These are phyloP conservation scores for Actinomortierella wolfii DNA, from an alignment of 371 early-diverging fungal species.

Conservation along the genomic window DNA sequence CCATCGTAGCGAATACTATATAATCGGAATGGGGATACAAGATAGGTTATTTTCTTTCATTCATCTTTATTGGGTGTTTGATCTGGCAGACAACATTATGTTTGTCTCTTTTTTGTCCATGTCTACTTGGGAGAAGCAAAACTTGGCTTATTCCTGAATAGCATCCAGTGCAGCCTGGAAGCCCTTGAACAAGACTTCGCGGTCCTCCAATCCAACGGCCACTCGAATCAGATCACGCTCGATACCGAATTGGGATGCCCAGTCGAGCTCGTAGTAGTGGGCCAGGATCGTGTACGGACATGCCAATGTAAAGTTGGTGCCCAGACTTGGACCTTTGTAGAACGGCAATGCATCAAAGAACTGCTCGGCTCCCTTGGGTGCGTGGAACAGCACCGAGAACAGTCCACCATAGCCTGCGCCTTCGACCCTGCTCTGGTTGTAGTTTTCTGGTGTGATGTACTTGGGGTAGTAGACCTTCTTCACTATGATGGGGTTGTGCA, in stretches of 20 bases:
- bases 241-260: conserved; percentile 89
- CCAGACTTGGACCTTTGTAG: conserved; percentile 94
- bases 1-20: too few relatives aligned
- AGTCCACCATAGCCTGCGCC: conserved; percentile 89
- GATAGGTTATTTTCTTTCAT: too few relatives aligned
- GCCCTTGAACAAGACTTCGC: conserved; percentile 61
- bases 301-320: conserved; percentile 95
- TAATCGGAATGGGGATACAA: too few relatives aligned
- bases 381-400: conserved; percentile 79
- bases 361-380: conserved; percentile 58
- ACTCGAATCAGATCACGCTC: conserved; percentile 78
- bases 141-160: conserved; percentile 30
- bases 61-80: too few relatives aligned
- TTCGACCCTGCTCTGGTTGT: conserved; percentile 61
- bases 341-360: conserved; percentile 85
- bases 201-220: conserved; percentile 88
- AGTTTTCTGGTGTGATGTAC: conserved; percentile 69
- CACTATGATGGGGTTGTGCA: conserved; percentile 67
- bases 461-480: conserved; percentile 84
- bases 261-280: conserved; percentile 91
- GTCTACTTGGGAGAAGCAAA: conserved; percentile 1
- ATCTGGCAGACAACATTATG: too few relatives aligned
- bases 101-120: background rate
- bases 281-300: conserved; percentile 95
- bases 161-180: conserved; percentile 79